These are phyloP conservation scores for Calonectria fujianensis DNA, from an alignment of 2,329 filamentous ascomycete species.

Conservation along the genomic window DNA sequence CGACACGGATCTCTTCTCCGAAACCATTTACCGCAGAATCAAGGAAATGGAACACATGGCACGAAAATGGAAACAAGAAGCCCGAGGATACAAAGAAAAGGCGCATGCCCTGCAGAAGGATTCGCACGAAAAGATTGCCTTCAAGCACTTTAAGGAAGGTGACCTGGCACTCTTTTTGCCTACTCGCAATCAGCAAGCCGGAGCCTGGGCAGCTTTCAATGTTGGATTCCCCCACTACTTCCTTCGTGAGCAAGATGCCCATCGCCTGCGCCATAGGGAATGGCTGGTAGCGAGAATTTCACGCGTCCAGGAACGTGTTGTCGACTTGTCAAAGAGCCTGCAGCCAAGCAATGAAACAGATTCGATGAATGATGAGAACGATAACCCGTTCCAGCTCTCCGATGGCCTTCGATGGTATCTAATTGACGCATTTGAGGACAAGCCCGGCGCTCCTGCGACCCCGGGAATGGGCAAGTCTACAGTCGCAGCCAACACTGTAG, in stretches of 20 bases:
- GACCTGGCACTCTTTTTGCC: slow-evolving; percentile 96
- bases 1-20: slow-evolving; percentile 88
- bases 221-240: slow-evolving; percentile 98
- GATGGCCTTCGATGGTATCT: slow-evolving; percentile 98
- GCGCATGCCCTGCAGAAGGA: slow-evolving; percentile 88
- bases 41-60: slow-evolving; percentile 96
- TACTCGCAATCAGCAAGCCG: slow-evolving; percentile 93
- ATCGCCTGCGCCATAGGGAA: slow-evolving; percentile 88
- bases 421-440: slow-evolving; percentile 94
- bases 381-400: slow-evolving; percentile 97
- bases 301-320: slow-evolving; percentile 92
- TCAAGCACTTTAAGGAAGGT: slow-evolving; percentile 95
- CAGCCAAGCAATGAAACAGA: slow-evolving; percentile 69
- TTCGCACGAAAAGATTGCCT: slow-evolving; percentile 96
- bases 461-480: slow-evolving; percentile 94
- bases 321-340: slow-evolving; percentile 90
- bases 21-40: slow-evolving; percentile 90
- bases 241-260: slow-evolving; percentile 91
- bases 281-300: slow-evolving; percentile 98
- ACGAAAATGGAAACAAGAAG: slow-evolving; percentile 94
- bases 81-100: slow-evolving; percentile 90
- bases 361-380: slow-evolving; percentile 80
- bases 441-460: slow-evolving; percentile 91
- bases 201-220: slow-evolving; percentile 99
- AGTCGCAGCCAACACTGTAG: slow-evolving; percentile 89